These are phyloP conservation scores for Trichosporon sp. DNA, from an alignment of 1,284 basidiomycete genomes.

Conservation along the genomic window DNA sequence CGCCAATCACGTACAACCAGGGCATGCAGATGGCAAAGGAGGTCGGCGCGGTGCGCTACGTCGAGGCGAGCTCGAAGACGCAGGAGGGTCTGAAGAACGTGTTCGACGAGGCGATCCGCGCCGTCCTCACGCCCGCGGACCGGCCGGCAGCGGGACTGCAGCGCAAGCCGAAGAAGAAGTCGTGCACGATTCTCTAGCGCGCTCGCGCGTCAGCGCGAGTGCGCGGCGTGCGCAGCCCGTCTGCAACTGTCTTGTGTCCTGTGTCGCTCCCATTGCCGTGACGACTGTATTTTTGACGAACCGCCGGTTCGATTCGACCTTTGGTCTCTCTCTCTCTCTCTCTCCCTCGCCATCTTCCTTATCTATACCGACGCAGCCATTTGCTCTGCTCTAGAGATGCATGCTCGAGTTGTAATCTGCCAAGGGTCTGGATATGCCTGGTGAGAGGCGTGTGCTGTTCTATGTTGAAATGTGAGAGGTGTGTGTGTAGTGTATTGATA, in stretches of 20 bases:
- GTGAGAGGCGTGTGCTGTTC: neutral
- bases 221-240: neutral
- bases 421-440: neutral
- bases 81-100: constrained; percentile 66
- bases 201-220: neutral
- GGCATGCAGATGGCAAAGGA: constrained; percentile 67
- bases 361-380: constrained; percentile 3
- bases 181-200: constrained; percentile 55
- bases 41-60: constrained; percentile 91
- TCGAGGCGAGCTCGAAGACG: constrained; percentile 95
- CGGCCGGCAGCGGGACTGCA: constrained; percentile 29
- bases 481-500: neutral
- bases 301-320: neutral
- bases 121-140: constrained; percentile 57
- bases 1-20: constrained; percentile 71
- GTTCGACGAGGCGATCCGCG: constrained; percentile 92
- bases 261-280: neutral
- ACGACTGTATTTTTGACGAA: constrained; percentile 10
- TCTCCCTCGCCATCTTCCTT: neutral
- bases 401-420: constrained; percentile 31
- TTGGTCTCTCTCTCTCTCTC: neutral
- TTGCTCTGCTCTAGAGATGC: neutral
- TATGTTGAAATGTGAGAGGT: constrained; percentile 1
- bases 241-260: neutral
- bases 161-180: constrained; percentile 51